Evolutionary conservation across 2,329 filamentous ascomycete species (phyloP).

Genomic region (Pseudocercospora fijiensis): DNA sequence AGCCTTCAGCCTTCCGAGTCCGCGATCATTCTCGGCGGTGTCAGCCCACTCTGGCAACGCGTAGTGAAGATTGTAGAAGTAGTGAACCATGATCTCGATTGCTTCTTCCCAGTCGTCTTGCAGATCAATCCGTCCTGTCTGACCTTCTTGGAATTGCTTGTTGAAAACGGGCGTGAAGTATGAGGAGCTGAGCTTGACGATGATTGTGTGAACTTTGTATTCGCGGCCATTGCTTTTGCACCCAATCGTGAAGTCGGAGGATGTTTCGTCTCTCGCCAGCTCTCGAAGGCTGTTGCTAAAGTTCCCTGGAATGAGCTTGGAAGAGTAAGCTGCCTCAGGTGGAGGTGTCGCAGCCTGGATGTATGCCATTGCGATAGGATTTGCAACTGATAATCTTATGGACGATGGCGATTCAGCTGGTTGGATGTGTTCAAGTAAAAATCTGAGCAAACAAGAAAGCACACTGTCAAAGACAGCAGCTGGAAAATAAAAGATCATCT

Average conservation of each 20-base stretch:
- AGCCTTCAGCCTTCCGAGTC: not conserved
- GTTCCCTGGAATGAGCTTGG: not conserved
- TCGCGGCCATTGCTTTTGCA: not conserved
- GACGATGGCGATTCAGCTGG: not conserved
- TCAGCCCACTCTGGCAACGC: not conserved
- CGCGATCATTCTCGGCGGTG: not conserved
- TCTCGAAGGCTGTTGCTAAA: not conserved
- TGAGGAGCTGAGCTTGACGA: not conserved
- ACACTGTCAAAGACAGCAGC: constrained; percentile 2
- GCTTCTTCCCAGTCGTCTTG: not conserved
- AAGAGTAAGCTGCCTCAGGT: not conserved
- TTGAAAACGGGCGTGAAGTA: not conserved
- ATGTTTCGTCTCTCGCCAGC: not conserved
- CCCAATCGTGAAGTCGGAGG: not conserved
- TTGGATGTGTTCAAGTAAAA: not conserved
- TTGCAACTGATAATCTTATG: not conserved
- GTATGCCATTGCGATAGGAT: not conserved
- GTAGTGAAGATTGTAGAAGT: not conserved
- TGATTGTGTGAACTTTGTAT: not conserved
- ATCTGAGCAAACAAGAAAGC: not conserved
- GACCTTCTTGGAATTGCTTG: not conserved
- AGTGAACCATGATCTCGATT: not conserved
- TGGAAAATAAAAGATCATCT: not conserved
- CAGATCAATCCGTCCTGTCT: not conserved
- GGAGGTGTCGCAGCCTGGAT: not conserved